phyloP scores from a whole-genome alignment of 2,329 filamentous ascomycete species.

The Berkeleyomyces basicola region DNA sequence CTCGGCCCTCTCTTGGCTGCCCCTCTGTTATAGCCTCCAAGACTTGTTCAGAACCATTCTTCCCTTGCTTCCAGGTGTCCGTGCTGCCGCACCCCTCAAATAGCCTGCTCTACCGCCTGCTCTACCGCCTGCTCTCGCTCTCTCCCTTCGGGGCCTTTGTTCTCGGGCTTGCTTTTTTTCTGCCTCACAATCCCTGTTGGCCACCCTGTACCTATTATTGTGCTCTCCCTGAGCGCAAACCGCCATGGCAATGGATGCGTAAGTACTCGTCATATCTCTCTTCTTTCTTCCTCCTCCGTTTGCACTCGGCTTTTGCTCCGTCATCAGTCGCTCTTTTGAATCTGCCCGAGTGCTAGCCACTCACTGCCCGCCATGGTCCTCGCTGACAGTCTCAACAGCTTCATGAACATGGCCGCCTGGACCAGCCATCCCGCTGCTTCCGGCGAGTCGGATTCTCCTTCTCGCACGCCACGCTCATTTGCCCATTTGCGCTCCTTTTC shows the following conservation, averaged over 20 bases:
- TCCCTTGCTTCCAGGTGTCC: not conserved
- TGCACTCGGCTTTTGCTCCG: not conserved
- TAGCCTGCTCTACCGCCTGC: not conserved
- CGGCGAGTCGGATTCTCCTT: slow-evolving; percentile 8
- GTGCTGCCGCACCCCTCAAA: not conserved
- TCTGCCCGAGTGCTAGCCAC: not conserved
- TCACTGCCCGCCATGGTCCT: slow-evolving; percentile 2
- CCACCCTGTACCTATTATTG: slow-evolving; percentile 1
- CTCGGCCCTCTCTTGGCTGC: not conserved
- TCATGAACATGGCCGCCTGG: slow-evolving; percentile 38
- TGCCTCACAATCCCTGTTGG: not conserved
- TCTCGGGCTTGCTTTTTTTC: not conserved
- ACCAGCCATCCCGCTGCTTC: slow-evolving; percentile 24
- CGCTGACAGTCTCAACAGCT: slow-evolving; percentile 23
- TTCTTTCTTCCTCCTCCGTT: not conserved
- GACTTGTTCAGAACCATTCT: not conserved
- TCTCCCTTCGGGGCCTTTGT: not conserved
- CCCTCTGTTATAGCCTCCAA: not conserved
- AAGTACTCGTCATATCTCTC: not conserved
- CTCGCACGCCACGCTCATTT: slow-evolving; percentile 9
- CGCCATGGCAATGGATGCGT: not conserved
- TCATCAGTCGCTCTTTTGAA: not conserved
- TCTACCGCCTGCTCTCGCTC: not conserved
- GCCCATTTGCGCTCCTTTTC: slow-evolving; percentile 10
- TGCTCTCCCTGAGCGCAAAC: not conserved